phyloP scores from a whole-genome alignment of 805 yeast genomes.

The Ogataea paraovalis region DNA sequence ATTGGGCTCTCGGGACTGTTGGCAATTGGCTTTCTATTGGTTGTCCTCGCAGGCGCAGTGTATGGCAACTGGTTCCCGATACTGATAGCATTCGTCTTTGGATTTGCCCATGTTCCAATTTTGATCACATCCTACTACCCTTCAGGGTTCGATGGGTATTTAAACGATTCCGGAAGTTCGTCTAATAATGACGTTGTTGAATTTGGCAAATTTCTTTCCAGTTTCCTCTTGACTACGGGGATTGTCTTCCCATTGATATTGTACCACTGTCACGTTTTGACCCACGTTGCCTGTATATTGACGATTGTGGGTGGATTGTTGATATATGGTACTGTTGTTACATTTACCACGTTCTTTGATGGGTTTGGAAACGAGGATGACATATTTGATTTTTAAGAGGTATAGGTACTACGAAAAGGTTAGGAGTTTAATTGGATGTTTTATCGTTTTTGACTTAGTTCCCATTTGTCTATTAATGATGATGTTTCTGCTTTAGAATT shows the following conservation, averaged over 20 bases:
- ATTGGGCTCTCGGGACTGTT: conserved; percentile 72
- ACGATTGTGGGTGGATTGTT: conserved; percentile 80
- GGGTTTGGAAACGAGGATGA: conserved; percentile 42
- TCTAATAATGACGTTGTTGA: conserved; percentile 53
- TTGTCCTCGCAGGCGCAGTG: conserved; percentile 82
- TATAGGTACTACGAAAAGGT: too few species aligned
- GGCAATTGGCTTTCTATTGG: conserved; percentile 85
- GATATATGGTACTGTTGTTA: conserved; percentile 77
- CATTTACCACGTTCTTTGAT: conserved; percentile 76
- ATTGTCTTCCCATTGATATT: conserved; percentile 69
- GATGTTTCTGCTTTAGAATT: too few species aligned
- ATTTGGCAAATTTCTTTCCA: conserved; percentile 74
- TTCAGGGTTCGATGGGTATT: conserved; percentile 50
- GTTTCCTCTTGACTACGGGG: conserved; percentile 73
- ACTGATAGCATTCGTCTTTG: conserved; percentile 58
- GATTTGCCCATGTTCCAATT: conserved; percentile 70
- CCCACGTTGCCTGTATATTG: conserved; percentile 67
- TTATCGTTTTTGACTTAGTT: too few species aligned
- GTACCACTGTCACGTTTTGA: conserved; percentile 69
- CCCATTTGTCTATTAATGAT: too few species aligned
- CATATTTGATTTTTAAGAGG: conserved; percentile 25
- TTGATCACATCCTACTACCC: conserved; percentile 47
- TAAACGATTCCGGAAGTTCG: conserved; percentile 47
- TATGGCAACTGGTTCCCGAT: conserved; percentile 91
- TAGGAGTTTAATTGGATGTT: not conserved